These are phyloP conservation scores for Hericium rajendrae DNA, from an alignment of 768 basidiomycete genomes.

Conservation along the genomic window DNA sequence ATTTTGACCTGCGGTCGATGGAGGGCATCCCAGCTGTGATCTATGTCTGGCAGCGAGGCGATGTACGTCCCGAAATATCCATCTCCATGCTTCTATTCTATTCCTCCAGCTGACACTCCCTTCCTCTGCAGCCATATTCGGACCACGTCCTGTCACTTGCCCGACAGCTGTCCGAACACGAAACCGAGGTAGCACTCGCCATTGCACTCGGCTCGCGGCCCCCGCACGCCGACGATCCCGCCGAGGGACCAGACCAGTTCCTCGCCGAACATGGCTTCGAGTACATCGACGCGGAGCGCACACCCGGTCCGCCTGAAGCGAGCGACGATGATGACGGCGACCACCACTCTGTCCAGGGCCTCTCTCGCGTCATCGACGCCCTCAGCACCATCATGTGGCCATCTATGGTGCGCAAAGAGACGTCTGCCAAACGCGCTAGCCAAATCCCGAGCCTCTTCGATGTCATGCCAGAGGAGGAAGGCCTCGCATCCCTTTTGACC, in stretches of 20 bases:
- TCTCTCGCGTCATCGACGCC: slow-evolving; percentile 67
- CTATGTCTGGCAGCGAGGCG: slow-evolving; percentile 58
- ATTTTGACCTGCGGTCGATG: slow-evolving; percentile 32
- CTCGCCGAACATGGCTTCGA: slow-evolving; percentile 68
- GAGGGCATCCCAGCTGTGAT: slow-evolving; percentile 58
- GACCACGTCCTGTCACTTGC: slow-evolving; percentile 44
- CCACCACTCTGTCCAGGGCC: slow-evolving; percentile 24
- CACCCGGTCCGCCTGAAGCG: background rate
- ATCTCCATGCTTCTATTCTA: slow-evolving; percentile 1
- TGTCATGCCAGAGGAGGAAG: slow-evolving; percentile 26
- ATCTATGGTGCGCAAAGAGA: slow-evolving; percentile 45
- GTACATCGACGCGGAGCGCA: slow-evolving; percentile 49
- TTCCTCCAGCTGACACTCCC: background rate
- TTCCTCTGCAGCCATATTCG: slow-evolving; percentile 39
- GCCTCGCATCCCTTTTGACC: slow-evolving; percentile 22
- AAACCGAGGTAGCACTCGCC: slow-evolving; percentile 66
- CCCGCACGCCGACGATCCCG: slow-evolving; percentile 17
- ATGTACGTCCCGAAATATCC: slow-evolving; percentile 35
- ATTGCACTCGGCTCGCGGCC: slow-evolving; percentile 36
- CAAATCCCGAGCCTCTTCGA: slow-evolving; percentile 21
- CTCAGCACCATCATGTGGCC: slow-evolving; percentile 88
- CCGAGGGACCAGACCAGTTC: slow-evolving; percentile 50
- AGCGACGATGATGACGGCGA: background rate
- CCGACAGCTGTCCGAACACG: slow-evolving; percentile 37
- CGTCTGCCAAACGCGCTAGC: slow-evolving; percentile 19